phyloP scores from a whole-genome alignment of 2,329 filamentous ascomycete genomes.

The Fusarium secorum region DNA sequence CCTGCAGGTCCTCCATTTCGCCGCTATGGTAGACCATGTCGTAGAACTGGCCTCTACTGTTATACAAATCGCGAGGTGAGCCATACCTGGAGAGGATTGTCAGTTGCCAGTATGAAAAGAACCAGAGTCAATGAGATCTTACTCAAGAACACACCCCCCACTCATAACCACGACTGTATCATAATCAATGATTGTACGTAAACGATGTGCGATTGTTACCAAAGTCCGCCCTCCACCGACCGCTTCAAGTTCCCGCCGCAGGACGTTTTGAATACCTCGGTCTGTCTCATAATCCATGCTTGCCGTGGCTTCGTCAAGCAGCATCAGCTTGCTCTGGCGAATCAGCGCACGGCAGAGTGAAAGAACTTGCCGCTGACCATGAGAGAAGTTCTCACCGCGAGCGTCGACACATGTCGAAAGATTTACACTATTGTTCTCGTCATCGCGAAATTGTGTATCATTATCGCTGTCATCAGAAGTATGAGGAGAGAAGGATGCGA shows the following conservation, averaged over 20 bases:
- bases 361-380: slow-evolving; percentile 66
- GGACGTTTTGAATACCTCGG: slow-evolving; percentile 61
- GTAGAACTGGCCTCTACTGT: slow-evolving; percentile 56
- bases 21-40: slow-evolving; percentile 65
- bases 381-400: slow-evolving; percentile 63
- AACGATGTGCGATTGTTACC: slow-evolving; percentile 65
- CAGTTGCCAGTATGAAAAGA: not conserved
- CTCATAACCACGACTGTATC: slow-evolving; percentile 66
- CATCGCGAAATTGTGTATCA: slow-evolving; percentile 27
- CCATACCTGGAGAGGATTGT: slow-evolving; percentile 48
- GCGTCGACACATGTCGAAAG: slow-evolving; percentile 59
- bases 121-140: slow-evolving; percentile 35
- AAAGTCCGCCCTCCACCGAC: slow-evolving; percentile 58
- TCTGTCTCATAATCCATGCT: slow-evolving; percentile 68
- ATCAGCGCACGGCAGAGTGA: slow-evolving; percentile 65
- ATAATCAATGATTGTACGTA: slow-evolving; percentile 67
- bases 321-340: slow-evolving; percentile 62
- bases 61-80: slow-evolving; percentile 57
- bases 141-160: slow-evolving; percentile 62
- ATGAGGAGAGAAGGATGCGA: slow-evolving; percentile 59
- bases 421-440: slow-evolving; percentile 38
- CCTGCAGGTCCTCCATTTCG: slow-evolving; percentile 57
- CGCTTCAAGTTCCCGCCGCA: slow-evolving; percentile 58
- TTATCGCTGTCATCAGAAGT: slow-evolving; percentile 45
- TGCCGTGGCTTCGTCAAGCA: slow-evolving; percentile 67